Evolutionary conservation across 441 rosid genomes (phyloP).

Genomic region (Capsella rubella): DNA sequence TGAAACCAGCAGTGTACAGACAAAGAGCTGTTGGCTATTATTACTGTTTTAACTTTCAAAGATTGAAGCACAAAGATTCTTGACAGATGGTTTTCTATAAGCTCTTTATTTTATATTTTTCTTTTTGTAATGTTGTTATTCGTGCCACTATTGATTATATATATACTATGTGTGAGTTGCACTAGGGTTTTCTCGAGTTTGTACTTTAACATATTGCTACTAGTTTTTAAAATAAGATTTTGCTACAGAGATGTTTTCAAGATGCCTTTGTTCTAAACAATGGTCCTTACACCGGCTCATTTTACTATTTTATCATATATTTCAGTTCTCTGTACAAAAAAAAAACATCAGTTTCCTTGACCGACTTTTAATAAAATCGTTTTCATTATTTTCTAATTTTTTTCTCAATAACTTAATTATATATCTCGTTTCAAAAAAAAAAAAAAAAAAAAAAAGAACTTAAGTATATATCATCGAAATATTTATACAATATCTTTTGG

Average conservation of each 20-base stretch:
- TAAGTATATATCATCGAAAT: too few relatives aligned
- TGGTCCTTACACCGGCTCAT: conserved; percentile 26
- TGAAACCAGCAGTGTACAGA: conserved; percentile 45
- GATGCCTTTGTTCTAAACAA: conserved; percentile 19
- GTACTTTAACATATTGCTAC: conserved; percentile 21
- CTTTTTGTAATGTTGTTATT: conserved; percentile 26
- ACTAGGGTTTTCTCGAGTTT: conserved; percentile 37
- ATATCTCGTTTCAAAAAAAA: too few relatives aligned
- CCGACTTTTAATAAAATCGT: conserved; percentile 5
- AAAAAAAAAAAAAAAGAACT: too few relatives aligned
- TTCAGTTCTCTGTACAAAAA: neutral
- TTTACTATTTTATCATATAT: neutral
- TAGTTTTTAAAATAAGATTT: conserved; percentile 19
- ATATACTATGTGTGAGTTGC: neutral
- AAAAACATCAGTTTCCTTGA: conserved; percentile 16
- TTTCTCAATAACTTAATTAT: too few relatives aligned
- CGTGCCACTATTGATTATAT: conserved; percentile 37
- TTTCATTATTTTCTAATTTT: neutral
- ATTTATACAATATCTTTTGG: too few relatives aligned
- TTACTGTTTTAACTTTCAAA: conserved; percentile 43
- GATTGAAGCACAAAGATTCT: conserved; percentile 45
- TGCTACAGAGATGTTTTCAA: conserved; percentile 19
- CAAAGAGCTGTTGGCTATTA: conserved; percentile 47
- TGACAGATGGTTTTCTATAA: conserved; percentile 38
- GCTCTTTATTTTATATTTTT: conserved; percentile 26